phyloP scores from a whole-genome alignment of 2,329 filamentous ascomycete genomes.

The Pseudocercospora fuligena region DNA sequence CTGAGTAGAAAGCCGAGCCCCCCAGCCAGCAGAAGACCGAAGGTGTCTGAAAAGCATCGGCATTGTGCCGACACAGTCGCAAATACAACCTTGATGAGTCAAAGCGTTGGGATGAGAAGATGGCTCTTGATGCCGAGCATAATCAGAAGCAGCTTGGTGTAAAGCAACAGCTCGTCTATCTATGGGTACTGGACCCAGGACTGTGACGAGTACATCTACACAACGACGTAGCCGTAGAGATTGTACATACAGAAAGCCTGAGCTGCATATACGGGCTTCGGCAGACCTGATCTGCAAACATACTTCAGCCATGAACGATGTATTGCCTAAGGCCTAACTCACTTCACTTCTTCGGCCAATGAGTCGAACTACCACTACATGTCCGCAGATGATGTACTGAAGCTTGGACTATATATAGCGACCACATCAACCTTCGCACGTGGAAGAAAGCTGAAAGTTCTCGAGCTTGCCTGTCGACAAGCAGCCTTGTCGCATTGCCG shows the following conservation, averaged over 20 bases:
- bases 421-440: neutral
- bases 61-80: neutral
- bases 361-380: neutral
- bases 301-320: neutral
- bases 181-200: neutral
- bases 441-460: neutral
- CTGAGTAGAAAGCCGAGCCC: neutral
- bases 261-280: neutral
- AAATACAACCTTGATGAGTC: neutral
- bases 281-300: neutral
- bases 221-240: neutral
- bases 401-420: neutral
- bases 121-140: neutral
- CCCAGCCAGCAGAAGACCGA: neutral
- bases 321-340: neutral
- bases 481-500: conserved; percentile 6
- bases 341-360: neutral
- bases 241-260: neutral
- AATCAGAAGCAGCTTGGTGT: neutral
- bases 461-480: conserved; percentile 1
- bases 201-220: neutral
- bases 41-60: neutral
- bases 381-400: neutral
- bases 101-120: neutral
- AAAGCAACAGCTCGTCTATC: neutral